Evolutionary conservation across 371 early-diverging fungal genomes (phyloP).

Genomic region (Mucor racemosus): DNA sequence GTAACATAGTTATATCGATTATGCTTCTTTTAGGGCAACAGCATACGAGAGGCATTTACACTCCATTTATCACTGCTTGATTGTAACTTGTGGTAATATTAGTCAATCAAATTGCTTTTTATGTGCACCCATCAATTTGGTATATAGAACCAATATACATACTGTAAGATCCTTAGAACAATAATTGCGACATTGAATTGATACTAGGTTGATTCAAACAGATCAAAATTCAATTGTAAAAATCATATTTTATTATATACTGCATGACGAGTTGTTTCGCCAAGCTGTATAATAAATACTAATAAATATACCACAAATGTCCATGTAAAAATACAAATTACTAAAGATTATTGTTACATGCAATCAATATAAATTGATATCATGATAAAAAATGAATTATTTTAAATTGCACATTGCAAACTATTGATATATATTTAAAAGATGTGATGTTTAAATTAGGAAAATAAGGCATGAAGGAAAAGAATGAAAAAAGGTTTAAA

Average conservation of each 20-base stretch:
- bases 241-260: background rate
- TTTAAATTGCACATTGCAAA: background rate
- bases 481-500: background rate
- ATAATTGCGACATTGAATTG: background rate
- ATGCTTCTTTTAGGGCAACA: no score
- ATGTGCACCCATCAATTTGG: no score
- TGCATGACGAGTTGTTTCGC: background rate
- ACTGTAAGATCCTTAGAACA: no score
- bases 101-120: no score
- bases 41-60: no score
- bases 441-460: background rate
- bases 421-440: background rate
- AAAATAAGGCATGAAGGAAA: no score
- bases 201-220: background rate
- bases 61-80: no score
- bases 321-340: background rate
- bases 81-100: no score
- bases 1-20: no score
- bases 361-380: background rate
- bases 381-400: background rate
- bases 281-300: background rate
- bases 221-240: background rate
- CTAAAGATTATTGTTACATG: background rate
- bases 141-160: no score
- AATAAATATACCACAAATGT: background rate